These are phyloP conservation scores for Mallotus repandus DNA, from an alignment of 441 rosid genomes.

Conservation along the genomic window DNA sequence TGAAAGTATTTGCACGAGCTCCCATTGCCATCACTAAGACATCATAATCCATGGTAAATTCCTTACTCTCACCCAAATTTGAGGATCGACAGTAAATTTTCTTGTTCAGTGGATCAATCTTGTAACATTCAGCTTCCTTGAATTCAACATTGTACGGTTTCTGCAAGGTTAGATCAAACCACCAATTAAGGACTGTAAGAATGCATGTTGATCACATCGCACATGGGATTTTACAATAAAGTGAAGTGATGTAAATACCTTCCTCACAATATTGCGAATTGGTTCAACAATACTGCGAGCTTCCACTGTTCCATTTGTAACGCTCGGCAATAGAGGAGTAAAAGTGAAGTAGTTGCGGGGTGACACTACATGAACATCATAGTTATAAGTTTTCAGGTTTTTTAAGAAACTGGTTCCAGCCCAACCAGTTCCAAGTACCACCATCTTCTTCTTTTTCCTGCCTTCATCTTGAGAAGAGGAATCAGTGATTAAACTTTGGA, in stretches of 20 bases:
- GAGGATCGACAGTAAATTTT: slow-evolving; percentile 62
- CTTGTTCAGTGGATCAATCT: slow-evolving; percentile 69
- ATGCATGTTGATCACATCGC: too few relatives aligned
- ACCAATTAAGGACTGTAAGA: not conserved
- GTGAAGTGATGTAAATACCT: slow-evolving; percentile 39
- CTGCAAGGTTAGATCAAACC: slow-evolving; percentile 31
- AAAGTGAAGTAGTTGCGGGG: slow-evolving; percentile 95
- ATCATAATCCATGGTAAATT: slow-evolving; percentile 74
- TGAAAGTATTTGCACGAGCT: slow-evolving; percentile 72
- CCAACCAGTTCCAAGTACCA: slow-evolving; percentile 90
- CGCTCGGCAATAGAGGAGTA: slow-evolving; percentile 89
- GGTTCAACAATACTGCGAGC: slow-evolving; percentile 76
- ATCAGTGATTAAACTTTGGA: not conserved
- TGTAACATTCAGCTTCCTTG: slow-evolving; percentile 83
- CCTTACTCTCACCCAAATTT: slow-evolving; percentile 45
- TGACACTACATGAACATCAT: slow-evolving; percentile 73
- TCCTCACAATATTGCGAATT: slow-evolving; percentile 70
- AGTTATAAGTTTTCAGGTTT: slow-evolving; percentile 52
- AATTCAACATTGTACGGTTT: slow-evolving; percentile 52
- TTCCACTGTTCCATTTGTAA: slow-evolving; percentile 89
- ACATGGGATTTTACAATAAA: too few relatives aligned
- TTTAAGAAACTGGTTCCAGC: slow-evolving; percentile 87
- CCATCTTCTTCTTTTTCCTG: slow-evolving; percentile 58
- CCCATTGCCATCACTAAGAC: slow-evolving; percentile 84
- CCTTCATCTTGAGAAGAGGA: not conserved